These are phyloP conservation scores for Rhytidiadelphus loreus DNA, from an alignment of 225 moss, liverwort and hornwort species.

Conservation along the genomic window DNA sequence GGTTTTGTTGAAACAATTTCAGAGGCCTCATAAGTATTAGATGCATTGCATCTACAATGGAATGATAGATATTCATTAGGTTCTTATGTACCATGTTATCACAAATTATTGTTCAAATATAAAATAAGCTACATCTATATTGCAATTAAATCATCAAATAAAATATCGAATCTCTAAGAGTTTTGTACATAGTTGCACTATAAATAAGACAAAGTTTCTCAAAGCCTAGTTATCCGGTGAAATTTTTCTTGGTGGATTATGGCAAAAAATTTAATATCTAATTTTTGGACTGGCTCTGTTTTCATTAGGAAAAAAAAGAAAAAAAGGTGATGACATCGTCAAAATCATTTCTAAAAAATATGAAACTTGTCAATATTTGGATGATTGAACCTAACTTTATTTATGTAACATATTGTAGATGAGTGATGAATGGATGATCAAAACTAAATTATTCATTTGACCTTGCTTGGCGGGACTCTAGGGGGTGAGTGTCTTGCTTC, in stretches of 20 bases:
- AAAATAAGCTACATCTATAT: not conserved
- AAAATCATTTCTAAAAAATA: not conserved
- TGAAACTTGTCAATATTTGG: fast-evolving
- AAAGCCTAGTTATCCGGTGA: not conserved
- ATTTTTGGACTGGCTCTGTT: too few relatives aligned
- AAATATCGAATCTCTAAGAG: fast-evolving
- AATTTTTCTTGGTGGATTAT: not conserved
- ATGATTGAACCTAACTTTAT: too few relatives aligned
- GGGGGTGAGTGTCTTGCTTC: fast-evolving
- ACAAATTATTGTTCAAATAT: not conserved
- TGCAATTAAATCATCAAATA: not conserved
- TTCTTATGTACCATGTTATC: not conserved
- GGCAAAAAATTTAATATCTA: fast-evolving
- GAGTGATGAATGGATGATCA: not conserved
- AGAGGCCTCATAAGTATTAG: not conserved
- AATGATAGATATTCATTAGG: not conserved
- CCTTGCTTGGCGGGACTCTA: not conserved
- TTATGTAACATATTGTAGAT: not conserved
- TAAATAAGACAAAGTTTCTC: not conserved
- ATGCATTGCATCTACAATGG: not conserved
- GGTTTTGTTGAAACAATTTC: not conserved
- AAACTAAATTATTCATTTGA: fast-evolving
- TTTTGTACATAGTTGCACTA: not conserved
- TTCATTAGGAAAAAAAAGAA: not conserved
- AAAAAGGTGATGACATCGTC: fast-evolving